A percentile compares a stretch with the other conserved stretches of the same genome.
Conservation (phyloP, 2,329 filamentous ascomycete species). For the Pyrenophora seminiperda region DNA sequence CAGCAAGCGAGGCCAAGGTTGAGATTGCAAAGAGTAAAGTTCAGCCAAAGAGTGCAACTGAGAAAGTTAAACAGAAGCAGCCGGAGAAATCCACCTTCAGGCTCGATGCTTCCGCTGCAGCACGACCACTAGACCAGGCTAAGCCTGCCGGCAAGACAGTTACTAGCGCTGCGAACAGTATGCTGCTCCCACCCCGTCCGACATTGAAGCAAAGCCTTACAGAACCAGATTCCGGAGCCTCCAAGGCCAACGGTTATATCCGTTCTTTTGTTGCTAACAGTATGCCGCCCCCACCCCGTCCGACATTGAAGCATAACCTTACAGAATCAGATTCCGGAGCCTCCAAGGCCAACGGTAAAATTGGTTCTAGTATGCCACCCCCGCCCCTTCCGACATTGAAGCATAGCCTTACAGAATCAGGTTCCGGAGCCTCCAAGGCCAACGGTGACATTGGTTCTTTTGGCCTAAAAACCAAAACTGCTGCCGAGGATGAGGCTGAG, state of each 20-base stretch:
- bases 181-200: no score
- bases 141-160: slow-evolving; percentile 36
- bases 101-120: slow-evolving; percentile 40
- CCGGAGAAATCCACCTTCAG: slow-evolving; percentile 47
- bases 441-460: slow-evolving; percentile 81
- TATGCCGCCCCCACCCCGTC: no score
- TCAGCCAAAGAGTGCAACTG: slow-evolving; percentile 83
- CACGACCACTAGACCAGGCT: slow-evolving; percentile 32
- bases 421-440: slow-evolving; percentile 62
- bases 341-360: no score
- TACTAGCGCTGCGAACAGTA: slow-evolving; percentile 26
- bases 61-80: slow-evolving; percentile 68
- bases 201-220: slow-evolving; percentile 22
- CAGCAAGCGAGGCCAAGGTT: slow-evolving; percentile 40
- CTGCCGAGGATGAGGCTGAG: slow-evolving; percentile 68
- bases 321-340: no score
- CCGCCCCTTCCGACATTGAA: neutral
- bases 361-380: no score
- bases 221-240: no score
- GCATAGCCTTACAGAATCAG: slow-evolving; percentile 29
- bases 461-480: slow-evolving; percentile 69
- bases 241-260: no score
- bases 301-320: slow-evolving; percentile 12
- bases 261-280: slow-evolving; percentile 68
- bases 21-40: slow-evolving; percentile 74